A percentile compares a stretch with the other conserved stretches of the same genome.
These are phyloP conservation scores for Rhizopogon vulgaris DNA, from an alignment of 768 basidiomycete species.

Conservation along the genomic window DNA sequence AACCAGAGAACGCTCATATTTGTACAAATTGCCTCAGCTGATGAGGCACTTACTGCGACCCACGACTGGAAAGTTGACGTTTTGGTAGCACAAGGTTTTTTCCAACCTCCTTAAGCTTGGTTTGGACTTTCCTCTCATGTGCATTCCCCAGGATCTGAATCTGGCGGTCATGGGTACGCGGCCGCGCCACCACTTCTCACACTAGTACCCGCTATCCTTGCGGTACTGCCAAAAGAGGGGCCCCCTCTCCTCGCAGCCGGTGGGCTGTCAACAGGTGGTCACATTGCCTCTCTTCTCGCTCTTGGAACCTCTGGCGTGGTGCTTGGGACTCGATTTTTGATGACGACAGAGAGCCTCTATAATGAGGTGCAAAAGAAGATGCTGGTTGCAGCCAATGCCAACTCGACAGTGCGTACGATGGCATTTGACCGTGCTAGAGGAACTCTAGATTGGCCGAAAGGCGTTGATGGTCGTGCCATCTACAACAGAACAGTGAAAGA, in stretches of 20 bases:
- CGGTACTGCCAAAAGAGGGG: conserved; percentile 32
- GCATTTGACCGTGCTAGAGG: conserved; percentile 56
- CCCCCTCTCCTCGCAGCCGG: conserved; percentile 70
- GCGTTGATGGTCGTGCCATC: conserved; percentile 50
- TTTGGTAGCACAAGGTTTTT: conserved; percentile 70
- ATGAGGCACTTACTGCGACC: conserved; percentile 54
- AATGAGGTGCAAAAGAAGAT: conserved; percentile 46
- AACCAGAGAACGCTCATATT: conserved; percentile 49
- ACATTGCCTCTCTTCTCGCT: conserved; percentile 58
- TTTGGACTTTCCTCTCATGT: conserved; percentile 2
- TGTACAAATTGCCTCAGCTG: conserved; percentile 55
- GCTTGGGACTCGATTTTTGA: conserved; percentile 70
- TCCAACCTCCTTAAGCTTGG: conserved; percentile 1
- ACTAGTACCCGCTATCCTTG: conserved; percentile 51
- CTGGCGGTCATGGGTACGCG: conserved; percentile 69
- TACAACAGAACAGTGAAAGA: conserved; percentile 51
- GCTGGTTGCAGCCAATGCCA: conserved; percentile 40
- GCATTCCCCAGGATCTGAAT: conserved; percentile 54
- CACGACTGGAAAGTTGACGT: conserved; percentile 68
- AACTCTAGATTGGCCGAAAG: conserved; percentile 53
- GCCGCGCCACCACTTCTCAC: conserved; percentile 54
- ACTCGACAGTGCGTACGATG: conserved; percentile 48
- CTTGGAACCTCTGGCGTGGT: conserved; percentile 66
- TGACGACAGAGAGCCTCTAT: conserved; percentile 61
- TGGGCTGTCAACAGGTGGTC: conserved; percentile 58